These are phyloP conservation scores for Globisporangium rhizosaccharum DNA, from an alignment of 352 stramenopile genomes.

Conservation along the genomic window DNA sequence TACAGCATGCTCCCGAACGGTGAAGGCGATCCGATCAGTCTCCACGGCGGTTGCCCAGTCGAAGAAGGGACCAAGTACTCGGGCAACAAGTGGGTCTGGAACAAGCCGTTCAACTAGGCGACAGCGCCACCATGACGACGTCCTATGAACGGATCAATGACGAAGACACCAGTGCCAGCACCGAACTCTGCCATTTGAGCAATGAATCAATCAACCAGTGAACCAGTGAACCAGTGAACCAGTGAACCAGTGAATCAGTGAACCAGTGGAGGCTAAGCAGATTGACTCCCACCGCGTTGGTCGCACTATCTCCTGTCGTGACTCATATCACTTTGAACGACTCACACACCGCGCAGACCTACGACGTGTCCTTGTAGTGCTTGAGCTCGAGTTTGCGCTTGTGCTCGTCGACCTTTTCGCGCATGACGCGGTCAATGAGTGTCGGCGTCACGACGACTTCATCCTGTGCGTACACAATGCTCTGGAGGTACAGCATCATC, in stretches of 20 bases:
- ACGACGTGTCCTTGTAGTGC: conserved; percentile 12
- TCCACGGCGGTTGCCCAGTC: conserved; percentile 66
- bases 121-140: too few species aligned
- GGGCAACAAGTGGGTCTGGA: conserved; percentile 85
- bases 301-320: background rate
- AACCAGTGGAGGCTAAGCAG: background rate
- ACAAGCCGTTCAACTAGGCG: conserved; percentile 36
- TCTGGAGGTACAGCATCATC: conserved; percentile 85
- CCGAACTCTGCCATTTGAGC: background rate
- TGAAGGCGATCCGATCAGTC: conserved; percentile 50
- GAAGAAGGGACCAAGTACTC: conserved; percentile 72
- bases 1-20: conserved; percentile 78
- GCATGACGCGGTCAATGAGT: conserved; percentile 53
- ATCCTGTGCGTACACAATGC: conserved; percentile 72
- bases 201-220: too few species aligned
- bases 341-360: background rate
- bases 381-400: conserved; percentile 59
- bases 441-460: conserved; percentile 41
- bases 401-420: conserved; percentile 74
- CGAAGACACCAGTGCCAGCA: background rate
- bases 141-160: too few species aligned
- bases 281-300: background rate
- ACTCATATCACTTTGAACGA: background rate
- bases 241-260: too few species aligned
- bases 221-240: too few species aligned